Conservation (phyloP, 1,139 yeast genomes). For the Hansenula sp. region DNA sequence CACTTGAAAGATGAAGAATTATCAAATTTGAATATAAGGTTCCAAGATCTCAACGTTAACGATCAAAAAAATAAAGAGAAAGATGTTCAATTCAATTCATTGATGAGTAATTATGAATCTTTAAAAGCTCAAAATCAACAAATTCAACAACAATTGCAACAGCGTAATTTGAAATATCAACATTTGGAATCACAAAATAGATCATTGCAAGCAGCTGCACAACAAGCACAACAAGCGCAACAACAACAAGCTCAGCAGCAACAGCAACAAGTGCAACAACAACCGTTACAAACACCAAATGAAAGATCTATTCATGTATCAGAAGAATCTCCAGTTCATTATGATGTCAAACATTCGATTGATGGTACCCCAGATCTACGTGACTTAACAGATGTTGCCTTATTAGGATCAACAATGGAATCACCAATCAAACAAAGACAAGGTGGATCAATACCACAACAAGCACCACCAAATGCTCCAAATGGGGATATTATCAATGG, state of each 20-base stretch:
- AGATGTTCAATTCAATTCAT: constrained; percentile 2
- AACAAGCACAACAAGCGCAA: constrained; percentile 12
- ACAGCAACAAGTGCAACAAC: constrained; percentile 8
- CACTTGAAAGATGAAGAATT: constrained; percentile 6
- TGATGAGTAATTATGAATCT: constrained; percentile 5
- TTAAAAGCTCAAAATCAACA: constrained; percentile 9
- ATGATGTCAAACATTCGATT: constrained; percentile 9
- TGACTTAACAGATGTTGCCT: constrained; percentile 43
- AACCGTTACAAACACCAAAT: constrained; percentile 8
- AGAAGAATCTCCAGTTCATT: constrained; percentile 2
- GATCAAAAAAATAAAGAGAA: constrained; percentile 4
- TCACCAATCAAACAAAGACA: constrained; percentile 11
- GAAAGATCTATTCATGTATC: constrained; percentile 5
- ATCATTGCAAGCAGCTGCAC: constrained; percentile 9
- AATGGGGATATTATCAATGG: constrained; percentile 1
- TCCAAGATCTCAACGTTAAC: constrained; percentile 1
- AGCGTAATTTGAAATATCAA: constrained; percentile 5
- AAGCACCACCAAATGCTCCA: constrained; percentile 1
- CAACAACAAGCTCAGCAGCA: constrained; percentile 11
- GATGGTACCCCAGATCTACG: constrained; percentile 32
- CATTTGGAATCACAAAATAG: constrained; percentile 4
- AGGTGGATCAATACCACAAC: constrained; percentile 2
- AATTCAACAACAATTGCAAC: constrained; percentile 8
- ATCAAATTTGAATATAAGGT: constrained; percentile 2
- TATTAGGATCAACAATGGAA: constrained; percentile 28